These are phyloP conservation scores for Russula earlei DNA, from an alignment of 768 basidiomycete genomes.

Conservation along the genomic window DNA sequence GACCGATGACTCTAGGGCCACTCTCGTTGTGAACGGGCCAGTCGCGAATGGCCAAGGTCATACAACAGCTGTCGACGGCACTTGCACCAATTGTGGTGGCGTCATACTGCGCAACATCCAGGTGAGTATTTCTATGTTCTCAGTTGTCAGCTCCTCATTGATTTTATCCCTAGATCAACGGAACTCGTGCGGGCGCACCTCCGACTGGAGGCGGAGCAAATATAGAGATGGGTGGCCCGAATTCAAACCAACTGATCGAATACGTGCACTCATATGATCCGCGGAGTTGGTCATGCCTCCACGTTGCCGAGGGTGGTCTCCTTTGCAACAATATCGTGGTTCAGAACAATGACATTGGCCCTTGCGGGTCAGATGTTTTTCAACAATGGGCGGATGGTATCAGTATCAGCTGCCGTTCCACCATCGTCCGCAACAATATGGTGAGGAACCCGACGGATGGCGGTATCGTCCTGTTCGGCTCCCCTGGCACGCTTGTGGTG, in stretches of 20 bases:
- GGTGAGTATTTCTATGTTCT: slow-evolving; percentile 29
- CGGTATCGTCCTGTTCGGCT: slow-evolving; percentile 69
- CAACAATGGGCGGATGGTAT: slow-evolving; percentile 81
- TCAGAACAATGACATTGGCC: slow-evolving; percentile 79
- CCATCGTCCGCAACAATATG: slow-evolving; percentile 56
- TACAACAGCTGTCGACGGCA: slow-evolving; percentile 63
- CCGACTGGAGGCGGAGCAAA: slow-evolving; percentile 59
- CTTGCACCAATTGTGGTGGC: slow-evolving; percentile 48
- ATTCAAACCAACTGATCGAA: slow-evolving; percentile 64
- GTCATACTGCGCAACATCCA: slow-evolving; percentile 64
- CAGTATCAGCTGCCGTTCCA: slow-evolving; percentile 58
- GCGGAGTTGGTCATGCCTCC: slow-evolving; percentile 76
- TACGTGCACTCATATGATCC: slow-evolving; percentile 70
- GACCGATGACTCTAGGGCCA: slow-evolving; percentile 54
- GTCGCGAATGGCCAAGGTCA: slow-evolving; percentile 54
- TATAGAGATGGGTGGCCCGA: slow-evolving; percentile 78
- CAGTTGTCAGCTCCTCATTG: neutral
- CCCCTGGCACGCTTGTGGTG: slow-evolving; percentile 61
- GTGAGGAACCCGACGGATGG: slow-evolving; percentile 70
- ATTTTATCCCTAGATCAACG: slow-evolving; percentile 53
- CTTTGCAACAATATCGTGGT: slow-evolving; percentile 55
- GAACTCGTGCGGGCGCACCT: slow-evolving; percentile 47
- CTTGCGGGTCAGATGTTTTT: slow-evolving; percentile 55
- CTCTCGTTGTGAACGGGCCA: slow-evolving; percentile 58
- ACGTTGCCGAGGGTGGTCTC: slow-evolving; percentile 59